phyloP scores from a whole-genome alignment of 177 flowering plant genomes.

The Tripterygium wilfordii region DNA sequence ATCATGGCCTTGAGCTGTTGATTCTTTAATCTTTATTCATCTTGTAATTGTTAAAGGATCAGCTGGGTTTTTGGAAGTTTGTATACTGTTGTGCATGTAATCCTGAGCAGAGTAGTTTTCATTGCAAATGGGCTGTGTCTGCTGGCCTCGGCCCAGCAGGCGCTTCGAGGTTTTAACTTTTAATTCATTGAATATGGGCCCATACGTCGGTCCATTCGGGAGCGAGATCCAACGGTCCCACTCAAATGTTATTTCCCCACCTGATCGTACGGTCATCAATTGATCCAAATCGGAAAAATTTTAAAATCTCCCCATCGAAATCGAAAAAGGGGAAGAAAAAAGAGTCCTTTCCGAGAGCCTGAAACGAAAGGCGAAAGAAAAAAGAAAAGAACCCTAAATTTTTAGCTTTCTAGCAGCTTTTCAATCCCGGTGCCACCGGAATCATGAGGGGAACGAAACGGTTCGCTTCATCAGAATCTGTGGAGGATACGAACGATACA shows the following conservation, averaged over 20 bases:
- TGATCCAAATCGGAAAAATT: too few species aligned
- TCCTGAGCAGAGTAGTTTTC: too few species aligned
- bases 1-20: too few species aligned
- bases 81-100: too few species aligned
- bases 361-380: background rate
- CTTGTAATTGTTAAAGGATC: too few species aligned
- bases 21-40: too few species aligned
- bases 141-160: too few species aligned
- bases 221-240: conserved; percentile 11
- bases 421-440: background rate
- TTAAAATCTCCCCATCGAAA: background rate
- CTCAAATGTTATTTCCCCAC: conserved; percentile 20
- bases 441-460: conserved; percentile 56
- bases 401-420: conserved; percentile 7
- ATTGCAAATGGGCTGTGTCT: too few species aligned
- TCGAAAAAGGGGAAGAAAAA: background rate
- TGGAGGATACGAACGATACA: conserved; percentile 32
- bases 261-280: conserved; percentile 23
- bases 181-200: too few species aligned
- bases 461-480: conserved; percentile 33
- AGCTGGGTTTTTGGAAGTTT: background rate
- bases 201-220: background rate
- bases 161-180: too few species aligned
- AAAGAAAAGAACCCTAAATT: conserved; percentile 1
- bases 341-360: conserved; percentile 11